Evolutionary conservation across 306 rosid genomes (phyloP).

Genomic region (Prunus davidiana): DNA sequence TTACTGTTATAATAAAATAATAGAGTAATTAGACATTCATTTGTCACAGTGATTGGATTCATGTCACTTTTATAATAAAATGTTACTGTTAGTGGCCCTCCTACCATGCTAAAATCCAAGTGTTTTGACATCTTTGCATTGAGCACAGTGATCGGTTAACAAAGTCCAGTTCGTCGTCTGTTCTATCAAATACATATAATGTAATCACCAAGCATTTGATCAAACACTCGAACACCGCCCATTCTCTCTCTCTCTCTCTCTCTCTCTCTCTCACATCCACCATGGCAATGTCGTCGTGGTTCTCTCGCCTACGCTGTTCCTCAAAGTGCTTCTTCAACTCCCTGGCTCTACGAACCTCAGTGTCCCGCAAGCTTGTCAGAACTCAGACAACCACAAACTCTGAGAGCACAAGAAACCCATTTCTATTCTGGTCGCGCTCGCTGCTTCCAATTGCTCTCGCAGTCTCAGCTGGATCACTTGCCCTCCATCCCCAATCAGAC

Average conservation of each 20-base stretch:
- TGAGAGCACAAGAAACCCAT: slow-evolving; percentile 17
- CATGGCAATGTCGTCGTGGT: slow-evolving; percentile 44
- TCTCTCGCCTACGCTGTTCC: slow-evolving; percentile 63
- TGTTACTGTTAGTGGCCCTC: no score
- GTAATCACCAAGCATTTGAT: neutral
- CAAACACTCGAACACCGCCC: neutral
- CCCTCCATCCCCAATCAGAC: slow-evolving; percentile 41
- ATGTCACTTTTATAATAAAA: no score
- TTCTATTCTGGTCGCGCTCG: slow-evolving; percentile 33
- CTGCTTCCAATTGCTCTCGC: slow-evolving; percentile 68
- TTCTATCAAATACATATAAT: neutral
- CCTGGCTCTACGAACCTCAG: slow-evolving; percentile 14
- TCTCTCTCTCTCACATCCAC: no score
- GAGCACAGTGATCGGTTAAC: neutral
- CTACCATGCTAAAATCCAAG: no score
- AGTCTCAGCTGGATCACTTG: slow-evolving; percentile 63
- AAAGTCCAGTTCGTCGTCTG: neutral
- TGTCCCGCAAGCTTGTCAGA: slow-evolving; percentile 10
- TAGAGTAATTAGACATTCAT: no score
- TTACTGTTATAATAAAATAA: no score
- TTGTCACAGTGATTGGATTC: no score
- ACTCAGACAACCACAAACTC: slow-evolving; percentile 11
- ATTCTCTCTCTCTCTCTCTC: neutral
- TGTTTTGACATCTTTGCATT: neutral
- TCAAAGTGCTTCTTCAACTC: slow-evolving; percentile 36